Evolutionary conservation across 371 early-diverging fungal genomes (phyloP).

Genomic region (Mortierella sp.): DNA sequence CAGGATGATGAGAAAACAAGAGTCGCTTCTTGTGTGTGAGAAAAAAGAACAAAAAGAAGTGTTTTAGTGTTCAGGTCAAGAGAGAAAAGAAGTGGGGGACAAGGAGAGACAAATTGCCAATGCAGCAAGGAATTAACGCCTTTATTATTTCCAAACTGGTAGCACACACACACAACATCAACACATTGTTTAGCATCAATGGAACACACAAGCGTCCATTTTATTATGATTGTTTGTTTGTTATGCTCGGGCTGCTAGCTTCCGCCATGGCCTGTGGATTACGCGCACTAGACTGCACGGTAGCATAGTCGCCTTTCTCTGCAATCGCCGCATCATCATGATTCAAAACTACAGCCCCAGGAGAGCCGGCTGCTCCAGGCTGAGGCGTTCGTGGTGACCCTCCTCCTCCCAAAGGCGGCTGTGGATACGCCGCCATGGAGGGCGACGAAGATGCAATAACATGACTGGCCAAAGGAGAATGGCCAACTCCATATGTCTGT

Average conservation of each 20-base stretch:
- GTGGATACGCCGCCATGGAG: constrained; percentile 9
- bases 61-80: too few relatives aligned
- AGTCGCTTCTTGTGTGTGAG: too few relatives aligned
- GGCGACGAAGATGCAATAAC: constrained; percentile 17
- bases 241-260: background rate
- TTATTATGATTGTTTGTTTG: background rate
- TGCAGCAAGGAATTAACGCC: background rate
- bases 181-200: too few relatives aligned
- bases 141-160: too few relatives aligned
- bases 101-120: too few relatives aligned
- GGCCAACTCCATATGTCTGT: constrained; percentile 12
- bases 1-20: too few relatives aligned
- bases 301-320: constrained; percentile 24
- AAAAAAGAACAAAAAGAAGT: too few relatives aligned
- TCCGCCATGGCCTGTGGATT: constrained; percentile 36
- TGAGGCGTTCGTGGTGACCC: constrained; percentile 13
- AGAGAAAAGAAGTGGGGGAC: too few relatives aligned
- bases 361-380: constrained; percentile 1
- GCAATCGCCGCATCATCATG: constrained; percentile 2
- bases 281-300: constrained; percentile 26
- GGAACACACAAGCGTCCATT: background rate
- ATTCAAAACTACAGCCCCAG: too few relatives aligned
- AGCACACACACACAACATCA: too few relatives aligned
- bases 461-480: constrained; percentile 26
- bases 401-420: constrained; percentile 6